Conservation (phyloP, 2,329 filamentous ascomycete species). For the Hysterium pulicare region DNA sequence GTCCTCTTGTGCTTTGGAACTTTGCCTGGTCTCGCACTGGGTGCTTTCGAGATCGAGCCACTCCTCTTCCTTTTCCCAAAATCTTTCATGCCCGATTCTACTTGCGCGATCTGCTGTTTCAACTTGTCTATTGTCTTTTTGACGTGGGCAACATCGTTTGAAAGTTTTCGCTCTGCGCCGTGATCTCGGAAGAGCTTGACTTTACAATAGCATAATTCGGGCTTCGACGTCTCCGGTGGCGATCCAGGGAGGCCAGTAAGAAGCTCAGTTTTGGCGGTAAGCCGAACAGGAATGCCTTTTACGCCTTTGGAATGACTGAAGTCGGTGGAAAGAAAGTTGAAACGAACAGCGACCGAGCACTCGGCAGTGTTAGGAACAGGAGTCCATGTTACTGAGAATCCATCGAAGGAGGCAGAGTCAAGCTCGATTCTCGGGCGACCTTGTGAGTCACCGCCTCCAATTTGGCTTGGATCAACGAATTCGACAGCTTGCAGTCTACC, state of each 20-base stretch:
- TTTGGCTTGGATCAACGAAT: conserved; percentile 68
- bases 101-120: conserved; percentile 85
- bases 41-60: conserved; percentile 46
- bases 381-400: conserved; percentile 88
- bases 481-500: conserved; percentile 93
- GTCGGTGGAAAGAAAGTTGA: conserved; percentile 97
- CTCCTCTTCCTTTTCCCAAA: conserved; percentile 61
- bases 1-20: conserved; percentile 86
- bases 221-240: conserved; percentile 38
- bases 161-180: conserved; percentile 89
- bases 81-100: conserved; percentile 58
- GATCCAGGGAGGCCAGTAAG: conserved; percentile 53
- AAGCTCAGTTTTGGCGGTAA: conserved; percentile 85
- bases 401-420: conserved; percentile 76
- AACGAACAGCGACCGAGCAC: conserved; percentile 84
- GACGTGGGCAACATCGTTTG: conserved; percentile 90
- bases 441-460: conserved; percentile 50
- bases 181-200: conserved; percentile 97
- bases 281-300: conserved; percentile 89
- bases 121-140: conserved; percentile 96
- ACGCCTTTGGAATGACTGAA: conserved; percentile 99
- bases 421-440: conserved; percentile 48
- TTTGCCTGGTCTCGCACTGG: conserved; percentile 67
- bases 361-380: conserved; percentile 66
- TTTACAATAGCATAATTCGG: conserved; percentile 90